Evolutionary conservation across 345 rosid species (phyloP).

Genomic region (Salix suchowensis): DNA sequence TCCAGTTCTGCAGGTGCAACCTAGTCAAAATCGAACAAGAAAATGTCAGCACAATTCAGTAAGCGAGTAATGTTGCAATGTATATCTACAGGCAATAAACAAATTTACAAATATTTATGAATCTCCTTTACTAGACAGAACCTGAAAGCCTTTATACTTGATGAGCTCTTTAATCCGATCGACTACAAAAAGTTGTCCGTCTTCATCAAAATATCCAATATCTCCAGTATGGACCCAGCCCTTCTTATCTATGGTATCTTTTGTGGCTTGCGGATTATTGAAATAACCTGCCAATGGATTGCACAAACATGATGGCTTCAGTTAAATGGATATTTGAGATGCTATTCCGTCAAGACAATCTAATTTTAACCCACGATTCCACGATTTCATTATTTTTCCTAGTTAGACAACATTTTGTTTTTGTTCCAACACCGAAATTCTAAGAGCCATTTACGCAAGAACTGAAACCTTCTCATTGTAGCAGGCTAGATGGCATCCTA

Average conservation of each 20-base stretch:
- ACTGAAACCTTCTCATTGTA: constrained; percentile 10
- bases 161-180: constrained; percentile 93
- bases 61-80: neutral
- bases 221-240: constrained; percentile 95
- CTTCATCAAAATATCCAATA: constrained; percentile 80
- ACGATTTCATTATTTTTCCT: neutral
- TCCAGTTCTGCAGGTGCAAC: constrained; percentile 99
- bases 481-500: constrained; percentile 23
- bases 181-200: constrained; percentile 65
- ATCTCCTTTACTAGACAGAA: constrained; percentile 12
- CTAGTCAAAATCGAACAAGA: constrained; percentile 29
- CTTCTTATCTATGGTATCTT: constrained; percentile 57
- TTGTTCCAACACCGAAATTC: neutral
- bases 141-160: constrained; percentile 93
- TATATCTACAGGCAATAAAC: neutral
- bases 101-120: neutral
- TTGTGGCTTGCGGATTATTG: constrained; percentile 76
- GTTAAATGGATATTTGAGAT: neutral
- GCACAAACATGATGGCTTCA: neutral
- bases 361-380: neutral
- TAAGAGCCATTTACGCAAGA: neutral
- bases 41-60: neutral
- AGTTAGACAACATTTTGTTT: neutral
- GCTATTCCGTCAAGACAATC: neutral
- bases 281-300: constrained; percentile 57